Percentiles rank a stretch among this genome's conserved stretches.
These are phyloP conservation scores for Suillus hirtellus DNA, from an alignment of 768 basidiomycete genomes.

Conservation along the genomic window DNA sequence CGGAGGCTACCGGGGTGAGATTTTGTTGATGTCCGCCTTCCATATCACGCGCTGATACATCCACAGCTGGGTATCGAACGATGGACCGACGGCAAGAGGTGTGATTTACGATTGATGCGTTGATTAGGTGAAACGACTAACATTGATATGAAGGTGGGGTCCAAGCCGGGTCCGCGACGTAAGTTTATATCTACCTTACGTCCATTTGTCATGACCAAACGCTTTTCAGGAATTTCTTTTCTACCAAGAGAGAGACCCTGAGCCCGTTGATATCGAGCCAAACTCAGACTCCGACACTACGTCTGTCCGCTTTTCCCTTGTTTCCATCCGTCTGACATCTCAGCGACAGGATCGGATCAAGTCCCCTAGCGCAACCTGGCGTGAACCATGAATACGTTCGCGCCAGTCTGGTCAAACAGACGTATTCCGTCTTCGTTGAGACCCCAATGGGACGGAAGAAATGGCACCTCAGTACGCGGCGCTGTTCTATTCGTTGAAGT, in stretches of 20 bases:
- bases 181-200: conserved; percentile 27
- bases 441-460: conserved; percentile 66
- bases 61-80: conserved; percentile 71
- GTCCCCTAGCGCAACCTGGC: conserved; percentile 28
- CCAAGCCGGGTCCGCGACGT: conserved; percentile 78
- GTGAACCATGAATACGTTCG: conserved; percentile 32
- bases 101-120: conserved; percentile 6
- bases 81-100: conserved; percentile 74
- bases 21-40: conserved; percentile 5
- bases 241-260: conserved; percentile 66
- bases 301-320: conserved; percentile 34
- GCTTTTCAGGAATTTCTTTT: conserved; percentile 67
- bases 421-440: conserved; percentile 77
- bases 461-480: conserved; percentile 74
- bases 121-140: not conserved
- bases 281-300: conserved; percentile 52
- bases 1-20: conserved; percentile 66
- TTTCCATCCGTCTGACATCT: conserved; percentile 9
- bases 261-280: conserved; percentile 48
- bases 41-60: conserved; percentile 9
- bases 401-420: conserved; percentile 72
- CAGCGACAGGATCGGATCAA: conserved; percentile 30
- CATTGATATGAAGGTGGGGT: conserved; percentile 54
- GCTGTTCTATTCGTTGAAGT: conserved; percentile 7
- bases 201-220: conserved; percentile 1